Percentiles rank a stretch among this genome's conserved stretches.
These are phyloP conservation scores for Piromyces sp. DNA, from an alignment of 192 early-diverging fungal genomes.

Conservation along the genomic window DNA sequence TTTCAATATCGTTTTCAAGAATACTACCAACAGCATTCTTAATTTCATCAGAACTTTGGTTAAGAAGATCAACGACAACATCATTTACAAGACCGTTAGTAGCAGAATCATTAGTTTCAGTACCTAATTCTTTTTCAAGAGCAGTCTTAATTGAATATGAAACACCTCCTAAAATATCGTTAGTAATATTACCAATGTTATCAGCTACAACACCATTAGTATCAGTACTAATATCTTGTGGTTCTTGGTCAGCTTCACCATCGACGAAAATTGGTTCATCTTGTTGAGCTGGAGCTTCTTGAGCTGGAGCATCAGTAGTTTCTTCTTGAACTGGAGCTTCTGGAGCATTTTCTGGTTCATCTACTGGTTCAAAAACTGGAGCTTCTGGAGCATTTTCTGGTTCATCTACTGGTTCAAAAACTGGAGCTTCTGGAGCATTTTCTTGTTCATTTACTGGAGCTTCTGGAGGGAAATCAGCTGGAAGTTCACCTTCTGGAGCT, in stretches of 20 bases:
- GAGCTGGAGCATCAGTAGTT: neutral
- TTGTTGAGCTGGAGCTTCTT: neutral
- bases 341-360: too few relatives aligned
- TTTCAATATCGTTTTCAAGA: neutral
- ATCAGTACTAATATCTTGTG: neutral
- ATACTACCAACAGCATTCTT: neutral
- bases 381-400: too few relatives aligned
- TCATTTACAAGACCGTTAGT: neutral
- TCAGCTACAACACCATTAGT: neutral
- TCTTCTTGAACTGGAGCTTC: too few relatives aligned
- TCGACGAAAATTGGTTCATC: neutral
- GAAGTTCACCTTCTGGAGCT: too few relatives aligned
- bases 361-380: too few relatives aligned
- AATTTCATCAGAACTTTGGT: neutral
- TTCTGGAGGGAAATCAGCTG: too few relatives aligned
- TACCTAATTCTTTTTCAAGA: neutral
- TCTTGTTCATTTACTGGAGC: too few relatives aligned
- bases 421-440: neutral
- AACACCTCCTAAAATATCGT: neutral
- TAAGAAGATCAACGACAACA: neutral
- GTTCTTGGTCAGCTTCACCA: neutral
- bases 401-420: neutral
- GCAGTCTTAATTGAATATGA: neutral
- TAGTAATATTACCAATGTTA: neutral
- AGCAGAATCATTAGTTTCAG: neutral